Evolutionary conservation across 2,329 filamentous ascomycete species (phyloP), one percentile per base, ranked within the genome.

Genomic region (Huntiella decipiens): DNA sequence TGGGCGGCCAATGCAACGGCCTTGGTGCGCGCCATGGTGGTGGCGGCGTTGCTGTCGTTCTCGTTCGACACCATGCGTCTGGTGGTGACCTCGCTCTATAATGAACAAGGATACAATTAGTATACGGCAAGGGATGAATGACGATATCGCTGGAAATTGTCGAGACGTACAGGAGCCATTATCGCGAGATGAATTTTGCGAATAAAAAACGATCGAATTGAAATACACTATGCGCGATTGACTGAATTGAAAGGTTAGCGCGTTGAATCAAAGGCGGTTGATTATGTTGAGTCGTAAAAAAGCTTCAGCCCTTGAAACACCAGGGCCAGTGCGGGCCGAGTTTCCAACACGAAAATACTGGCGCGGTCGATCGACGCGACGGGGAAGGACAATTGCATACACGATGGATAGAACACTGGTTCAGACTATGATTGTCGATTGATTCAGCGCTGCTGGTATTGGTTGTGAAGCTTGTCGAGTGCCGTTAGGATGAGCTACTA

Each of bases 21-120:
- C 67, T 96, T 95, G 54, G 91, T 87, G 66, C 91, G 77, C 56
- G 91, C 96, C 60, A 95, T 68, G 66, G 87, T 85, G 65, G 82
- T 84, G 51, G 82, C 77, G 49, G 69, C 66, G 61, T 94, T 93
- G 68, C 95, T 91, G 61, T 95, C 88, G 60, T 95, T 95, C 69
- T 95, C 87, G 63, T 92, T 91, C 53, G 80, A 81, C 56, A 80
- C 73, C 61, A 77, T 73, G 65, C 86, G 80, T 50, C 48, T 50
- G 31, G 48, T 41, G 3, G 41, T 40, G 36, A 50, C 41, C 33
- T 61, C 48, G 44, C 44, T 50, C 44, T 50, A 36, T 2, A 31
- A 16, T 7, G 22, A 28, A 28, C 22, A 22, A 10, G 4, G n/a
- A 33, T 43, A 43, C 28, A 42, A 34, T 33, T 22, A 45, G 43